Evolutionary conservation across 257 asterid species (phyloP).

Genomic region (Nicotiana knightiana): DNA sequence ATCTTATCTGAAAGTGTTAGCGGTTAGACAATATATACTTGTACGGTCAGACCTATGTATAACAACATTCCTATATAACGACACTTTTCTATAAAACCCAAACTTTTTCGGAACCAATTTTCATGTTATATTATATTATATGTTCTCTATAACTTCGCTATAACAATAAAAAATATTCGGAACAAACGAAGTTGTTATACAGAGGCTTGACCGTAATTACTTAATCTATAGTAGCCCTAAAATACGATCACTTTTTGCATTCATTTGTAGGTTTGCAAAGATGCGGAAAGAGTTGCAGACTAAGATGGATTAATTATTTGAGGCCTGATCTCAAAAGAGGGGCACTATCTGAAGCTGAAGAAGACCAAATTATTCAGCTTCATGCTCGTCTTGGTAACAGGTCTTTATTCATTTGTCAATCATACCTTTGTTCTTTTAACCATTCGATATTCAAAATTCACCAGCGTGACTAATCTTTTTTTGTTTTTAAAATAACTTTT

Average conservation of each 20-base stretch:
- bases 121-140: no score
- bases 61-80: no score
- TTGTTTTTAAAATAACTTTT: no score
- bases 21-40: no score
- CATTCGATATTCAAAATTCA: background rate
- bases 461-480: no score
- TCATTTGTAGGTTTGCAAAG: slow-evolving; percentile 36
- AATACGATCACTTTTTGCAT: background rate
- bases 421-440: background rate
- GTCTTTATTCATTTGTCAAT: slow-evolving; percentile 9
- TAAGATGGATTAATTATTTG: slow-evolving; percentile 58
- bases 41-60: no score
- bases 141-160: no score
- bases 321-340: slow-evolving; percentile 72
- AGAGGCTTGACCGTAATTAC: background rate
- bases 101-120: no score
- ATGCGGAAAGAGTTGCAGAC: slow-evolving; percentile 67
- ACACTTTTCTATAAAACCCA: no score
- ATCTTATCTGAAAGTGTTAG: no score
- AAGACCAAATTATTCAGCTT: slow-evolving; percentile 56
- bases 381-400: slow-evolving; percentile 78
- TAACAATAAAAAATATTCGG: no score
- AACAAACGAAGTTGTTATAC: no score
- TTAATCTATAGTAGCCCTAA: background rate
- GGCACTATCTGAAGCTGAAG: slow-evolving; percentile 46